phyloP scores from a whole-genome alignment of 2,329 filamentous ascomycete genomes.

The Ophiostoma sp. region DNA sequence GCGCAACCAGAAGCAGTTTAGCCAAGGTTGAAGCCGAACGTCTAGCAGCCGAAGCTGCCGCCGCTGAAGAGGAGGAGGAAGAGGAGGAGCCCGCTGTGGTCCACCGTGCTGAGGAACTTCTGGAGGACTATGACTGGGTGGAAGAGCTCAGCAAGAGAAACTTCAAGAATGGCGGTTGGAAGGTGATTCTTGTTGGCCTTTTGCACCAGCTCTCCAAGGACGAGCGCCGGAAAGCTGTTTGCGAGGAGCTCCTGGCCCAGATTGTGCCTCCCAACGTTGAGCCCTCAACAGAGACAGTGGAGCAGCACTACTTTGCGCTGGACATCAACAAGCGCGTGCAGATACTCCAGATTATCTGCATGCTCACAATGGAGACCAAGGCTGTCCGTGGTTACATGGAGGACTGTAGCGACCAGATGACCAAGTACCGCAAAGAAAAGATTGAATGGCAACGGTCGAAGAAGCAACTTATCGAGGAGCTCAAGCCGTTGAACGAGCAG shows the following conservation, averaged over 20 bases:
- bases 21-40: constrained; percentile 73
- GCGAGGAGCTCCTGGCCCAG: constrained; percentile 72
- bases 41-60: constrained; percentile 55
- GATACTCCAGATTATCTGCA: constrained; percentile 77
- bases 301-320: constrained; percentile 64
- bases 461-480: constrained; percentile 62
- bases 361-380: constrained; percentile 80
- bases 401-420: constrained; percentile 90
- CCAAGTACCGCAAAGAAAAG: constrained; percentile 87
- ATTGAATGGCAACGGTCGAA: constrained; percentile 83
- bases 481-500: constrained; percentile 66
- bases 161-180: constrained; percentile 85
- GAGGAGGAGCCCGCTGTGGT: constrained; percentile 46
- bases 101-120: constrained; percentile 70
- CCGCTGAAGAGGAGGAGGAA: constrained; percentile 47
- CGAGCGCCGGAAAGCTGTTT: constrained; percentile 62
- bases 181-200: constrained; percentile 80
- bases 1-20: constrained; percentile 79
- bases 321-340: constrained; percentile 78
- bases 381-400: constrained; percentile 84
- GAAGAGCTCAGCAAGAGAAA: constrained; percentile 76
- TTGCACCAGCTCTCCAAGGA: constrained; percentile 78
- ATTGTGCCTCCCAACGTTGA: constrained; percentile 75
- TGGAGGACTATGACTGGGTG: constrained; percentile 74
- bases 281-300: constrained; percentile 68